These are phyloP conservation scores for Pyricularia sp. DNA, from an alignment of 2,329 filamentous ascomycete genomes.

Conservation along the genomic window DNA sequence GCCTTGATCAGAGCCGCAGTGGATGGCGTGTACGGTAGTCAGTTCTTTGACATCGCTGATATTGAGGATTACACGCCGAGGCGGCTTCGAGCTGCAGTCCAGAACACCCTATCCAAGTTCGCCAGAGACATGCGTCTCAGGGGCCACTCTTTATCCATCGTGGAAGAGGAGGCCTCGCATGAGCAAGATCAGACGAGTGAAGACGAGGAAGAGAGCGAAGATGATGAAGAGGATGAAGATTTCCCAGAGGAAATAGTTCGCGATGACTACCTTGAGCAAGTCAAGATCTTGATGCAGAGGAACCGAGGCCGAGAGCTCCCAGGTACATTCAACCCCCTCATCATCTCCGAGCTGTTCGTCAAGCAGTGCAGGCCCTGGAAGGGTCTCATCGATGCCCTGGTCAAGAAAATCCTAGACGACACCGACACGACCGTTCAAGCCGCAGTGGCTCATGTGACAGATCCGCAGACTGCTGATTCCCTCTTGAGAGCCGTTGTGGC, in stretches of 20 bases:
- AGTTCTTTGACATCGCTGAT: constrained; percentile 11
- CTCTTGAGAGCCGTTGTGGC: constrained; percentile 11
- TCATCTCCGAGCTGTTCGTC: constrained; percentile 22
- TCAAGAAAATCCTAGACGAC: constrained; percentile 12
- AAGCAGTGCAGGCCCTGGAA: constrained; percentile 23
- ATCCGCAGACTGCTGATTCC: constrained; percentile 12
- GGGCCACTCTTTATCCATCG: constrained; percentile 32
- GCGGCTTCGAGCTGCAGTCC: constrained; percentile 44
- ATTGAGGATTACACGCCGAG: constrained; percentile 23
- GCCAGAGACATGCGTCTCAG: constrained; percentile 26
- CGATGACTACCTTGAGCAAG: constrained; percentile 12
- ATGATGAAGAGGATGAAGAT: neutral
- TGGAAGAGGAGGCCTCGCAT: constrained; percentile 9
- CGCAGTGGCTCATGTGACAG: constrained; percentile 13
- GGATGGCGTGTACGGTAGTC: constrained; percentile 17
- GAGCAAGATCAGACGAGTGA: too few relatives aligned
- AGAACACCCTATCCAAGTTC: constrained; percentile 39
- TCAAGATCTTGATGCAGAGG: constrained; percentile 16
- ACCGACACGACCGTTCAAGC: constrained; percentile 11
- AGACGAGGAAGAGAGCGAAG: neutral
- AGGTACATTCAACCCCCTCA: constrained; percentile 23
- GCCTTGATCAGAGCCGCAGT: constrained; percentile 15
- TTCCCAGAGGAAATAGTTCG: neutral
- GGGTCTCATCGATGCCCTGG: constrained; percentile 8
- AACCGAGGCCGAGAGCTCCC: constrained; percentile 24